These are phyloP conservation scores for Acanthamoeba healyi DNA, from an alignment of 208 protist genomes.

Conservation along the genomic window DNA sequence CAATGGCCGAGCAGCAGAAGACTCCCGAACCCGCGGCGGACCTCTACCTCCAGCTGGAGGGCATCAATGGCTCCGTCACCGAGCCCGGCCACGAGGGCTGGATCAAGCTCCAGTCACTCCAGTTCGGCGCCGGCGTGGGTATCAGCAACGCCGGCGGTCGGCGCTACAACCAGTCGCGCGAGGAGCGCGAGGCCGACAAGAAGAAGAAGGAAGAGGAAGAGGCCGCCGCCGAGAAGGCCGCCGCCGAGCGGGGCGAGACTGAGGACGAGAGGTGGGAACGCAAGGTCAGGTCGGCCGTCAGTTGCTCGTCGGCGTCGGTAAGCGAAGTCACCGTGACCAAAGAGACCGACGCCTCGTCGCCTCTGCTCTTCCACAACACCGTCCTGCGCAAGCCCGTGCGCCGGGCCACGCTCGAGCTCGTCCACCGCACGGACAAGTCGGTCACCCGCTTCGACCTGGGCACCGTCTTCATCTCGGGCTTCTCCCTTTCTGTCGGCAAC, in stretches of 20 bases:
- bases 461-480: slow-evolving; percentile 5
- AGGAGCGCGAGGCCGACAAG: neutral
- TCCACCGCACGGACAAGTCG: neutral
- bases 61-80: slow-evolving; percentile 11
- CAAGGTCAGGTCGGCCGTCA: neutral
- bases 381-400: neutral
- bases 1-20: neutral
- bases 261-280: slow-evolving; percentile 3
- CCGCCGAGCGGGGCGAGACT: neutral
- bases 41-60: neutral
- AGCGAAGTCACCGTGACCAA: neutral
- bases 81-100: slow-evolving; percentile 19
- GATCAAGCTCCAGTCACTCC: neutral
- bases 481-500: neutral
- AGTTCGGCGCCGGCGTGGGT: neutral
- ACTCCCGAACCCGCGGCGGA: neutral
- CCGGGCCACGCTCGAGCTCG: neutral
- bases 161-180: neutral
- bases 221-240: neutral
- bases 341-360: neutral
- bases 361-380: neutral
- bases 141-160: neutral
- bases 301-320: neutral
- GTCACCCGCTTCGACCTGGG: neutral
- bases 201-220: slow-evolving; percentile 35